Evolutionary conservation across 441 rosid genomes (phyloP).

Genomic region (Viola pubescens): DNA sequence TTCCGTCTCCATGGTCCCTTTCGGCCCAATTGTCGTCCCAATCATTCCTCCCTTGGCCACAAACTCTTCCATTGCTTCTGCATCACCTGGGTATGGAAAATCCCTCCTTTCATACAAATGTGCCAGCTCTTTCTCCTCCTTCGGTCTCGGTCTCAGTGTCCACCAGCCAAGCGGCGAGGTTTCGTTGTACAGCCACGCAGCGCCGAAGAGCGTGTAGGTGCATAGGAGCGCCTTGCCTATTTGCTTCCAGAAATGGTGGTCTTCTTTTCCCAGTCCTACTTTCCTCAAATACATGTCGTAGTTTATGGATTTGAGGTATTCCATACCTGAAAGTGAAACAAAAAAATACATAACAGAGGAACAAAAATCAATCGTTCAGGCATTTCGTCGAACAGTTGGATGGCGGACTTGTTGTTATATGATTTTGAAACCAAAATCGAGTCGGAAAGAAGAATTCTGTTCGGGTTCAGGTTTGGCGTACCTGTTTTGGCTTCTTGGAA

Average conservation of each 20-base stretch:
- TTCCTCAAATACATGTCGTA: slow-evolving; percentile 51
- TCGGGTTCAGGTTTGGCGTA: background rate
- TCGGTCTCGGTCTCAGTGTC: slow-evolving; percentile 75
- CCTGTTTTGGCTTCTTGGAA: slow-evolving; percentile 54
- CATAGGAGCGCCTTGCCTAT: slow-evolving; percentile 62
- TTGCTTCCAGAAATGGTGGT: slow-evolving; percentile 67
- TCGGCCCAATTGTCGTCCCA: slow-evolving; percentile 61
- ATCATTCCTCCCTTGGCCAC: slow-evolving; percentile 70
- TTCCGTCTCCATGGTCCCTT: slow-evolving; percentile 50
- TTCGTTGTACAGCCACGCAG: slow-evolving; percentile 64
- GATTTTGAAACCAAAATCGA: background rate
- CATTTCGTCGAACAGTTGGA: slow-evolving; percentile 25
- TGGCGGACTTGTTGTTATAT: background rate
- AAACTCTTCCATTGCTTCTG: slow-evolving; percentile 83
- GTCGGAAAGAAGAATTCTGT: background rate
- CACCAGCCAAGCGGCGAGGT: slow-evolving; percentile 89
- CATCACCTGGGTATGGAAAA: slow-evolving; percentile 77
- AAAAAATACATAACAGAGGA: background rate
- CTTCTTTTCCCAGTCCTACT: slow-evolving; percentile 64
- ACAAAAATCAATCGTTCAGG: background rate
- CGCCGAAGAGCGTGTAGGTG: slow-evolving; percentile 58
- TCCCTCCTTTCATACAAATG: slow-evolving; percentile 63
- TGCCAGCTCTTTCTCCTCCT: slow-evolving; percentile 68
- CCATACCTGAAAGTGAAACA: slow-evolving; percentile 31
- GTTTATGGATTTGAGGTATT: slow-evolving; percentile 41